Evolutionary conservation across 176 grass and related monocot genomes (phyloP).

Genomic region (Cenchrus americanus): DNA sequence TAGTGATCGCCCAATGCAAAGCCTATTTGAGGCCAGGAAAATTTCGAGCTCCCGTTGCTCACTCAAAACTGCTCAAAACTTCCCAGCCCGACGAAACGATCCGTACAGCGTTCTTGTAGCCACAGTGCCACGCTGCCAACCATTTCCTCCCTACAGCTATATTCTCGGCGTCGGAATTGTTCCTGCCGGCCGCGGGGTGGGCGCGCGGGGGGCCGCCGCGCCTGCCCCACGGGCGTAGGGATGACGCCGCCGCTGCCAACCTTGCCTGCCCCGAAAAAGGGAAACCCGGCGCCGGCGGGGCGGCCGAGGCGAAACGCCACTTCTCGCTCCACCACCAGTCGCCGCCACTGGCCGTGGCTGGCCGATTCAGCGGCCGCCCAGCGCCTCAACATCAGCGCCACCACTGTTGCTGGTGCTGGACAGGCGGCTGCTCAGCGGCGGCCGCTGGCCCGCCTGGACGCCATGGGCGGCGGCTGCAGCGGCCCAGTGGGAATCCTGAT

Average conservation of each 20-base stretch:
- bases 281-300: neutral
- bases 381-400: too few relatives aligned
- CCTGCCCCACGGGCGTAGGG: neutral
- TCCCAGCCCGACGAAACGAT: neutral
- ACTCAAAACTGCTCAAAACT: conserved; percentile 20
- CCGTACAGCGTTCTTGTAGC: neutral
- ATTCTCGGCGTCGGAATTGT: neutral
- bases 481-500: conserved; percentile 72
- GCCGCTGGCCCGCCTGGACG: conserved; percentile 20
- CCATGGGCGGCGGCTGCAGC: neutral
- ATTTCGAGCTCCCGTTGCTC: neutral
- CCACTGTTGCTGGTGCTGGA: neutral
- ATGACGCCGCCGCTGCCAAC: neutral
- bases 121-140: neutral
- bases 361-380: neutral
- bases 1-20: neutral
- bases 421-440: conserved; percentile 3
- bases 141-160: conserved; percentile 3
- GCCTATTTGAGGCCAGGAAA: neutral
- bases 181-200: neutral
- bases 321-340: neutral
- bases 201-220: neutral
- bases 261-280: conserved; percentile 8
- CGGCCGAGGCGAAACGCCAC: neutral
- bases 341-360: neutral